phyloP scores from a whole-genome alignment of 169 alveolate genomes.

The Plasmodium vinckei region DNA sequence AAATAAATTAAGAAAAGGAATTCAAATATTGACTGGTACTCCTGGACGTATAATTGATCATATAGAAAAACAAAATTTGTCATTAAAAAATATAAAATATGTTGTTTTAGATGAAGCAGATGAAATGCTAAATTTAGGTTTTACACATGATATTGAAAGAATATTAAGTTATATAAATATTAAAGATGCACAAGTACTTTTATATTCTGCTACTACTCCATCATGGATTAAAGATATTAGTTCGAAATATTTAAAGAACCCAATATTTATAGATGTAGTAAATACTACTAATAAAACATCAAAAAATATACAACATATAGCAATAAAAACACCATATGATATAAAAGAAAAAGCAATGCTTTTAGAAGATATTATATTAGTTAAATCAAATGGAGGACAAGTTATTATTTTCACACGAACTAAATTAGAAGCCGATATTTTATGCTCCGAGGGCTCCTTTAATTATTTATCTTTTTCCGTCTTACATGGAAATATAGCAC shows the following conservation, averaged over 20 bases:
- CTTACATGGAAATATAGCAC: conserved; percentile 78
- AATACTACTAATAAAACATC: conserved; percentile 50
- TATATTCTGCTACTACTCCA: conserved; percentile 90
- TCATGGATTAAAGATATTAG: conserved; percentile 87
- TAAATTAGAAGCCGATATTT: conserved; percentile 71
- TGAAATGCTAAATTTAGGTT: conserved; percentile 97
- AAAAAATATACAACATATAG: conserved; percentile 38
- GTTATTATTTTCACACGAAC: conserved; percentile 83
- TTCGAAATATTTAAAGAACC: conserved; percentile 80
- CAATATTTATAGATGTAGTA: conserved; percentile 78
- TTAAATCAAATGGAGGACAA: conserved; percentile 81
- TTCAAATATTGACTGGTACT: conserved; percentile 96
- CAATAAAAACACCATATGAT: conserved; percentile 68
- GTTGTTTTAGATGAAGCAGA: conserved; percentile 99
- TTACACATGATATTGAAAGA: conserved; percentile 93
- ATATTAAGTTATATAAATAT: conserved; percentile 84
- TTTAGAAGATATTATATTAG: conserved; percentile 67
- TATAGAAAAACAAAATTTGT: conserved; percentile 92
- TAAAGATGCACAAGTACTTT: conserved; percentile 79
- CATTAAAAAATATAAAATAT: conserved; percentile 84
- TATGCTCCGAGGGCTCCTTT: conserved; percentile 66
- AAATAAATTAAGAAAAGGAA: conserved; percentile 93
- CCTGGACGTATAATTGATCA: conserved; percentile 98
- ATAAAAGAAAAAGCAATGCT: conserved; percentile 67
- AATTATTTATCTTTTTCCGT: conserved; percentile 74